Evolutionary conservation across 768 basidiomycete genomes (phyloP).

Genomic region (Rhizopogon vesiculosus): DNA sequence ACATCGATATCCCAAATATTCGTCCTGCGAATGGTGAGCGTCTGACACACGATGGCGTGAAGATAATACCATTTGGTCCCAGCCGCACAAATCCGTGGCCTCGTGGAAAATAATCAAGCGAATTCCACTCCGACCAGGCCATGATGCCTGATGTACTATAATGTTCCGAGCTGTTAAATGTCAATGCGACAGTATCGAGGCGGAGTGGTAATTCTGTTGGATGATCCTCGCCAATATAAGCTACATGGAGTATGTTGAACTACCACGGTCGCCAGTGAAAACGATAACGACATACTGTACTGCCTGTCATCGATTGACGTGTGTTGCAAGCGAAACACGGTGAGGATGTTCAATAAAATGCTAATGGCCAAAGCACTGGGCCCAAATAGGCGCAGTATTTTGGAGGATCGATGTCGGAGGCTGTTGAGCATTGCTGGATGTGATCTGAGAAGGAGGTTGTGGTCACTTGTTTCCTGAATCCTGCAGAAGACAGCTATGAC

Average conservation of each 20-base stretch:
- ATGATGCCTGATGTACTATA: conserved; percentile 15
- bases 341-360: neutral
- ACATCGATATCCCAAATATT: conserved; percentile 22
- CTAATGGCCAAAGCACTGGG: neutral
- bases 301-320: neutral
- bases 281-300: neutral
- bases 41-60: neutral
- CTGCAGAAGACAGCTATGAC: neutral
- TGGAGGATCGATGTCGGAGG: neutral
- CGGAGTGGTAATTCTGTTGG: conserved; percentile 17
- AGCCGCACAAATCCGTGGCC: conserved; percentile 22
- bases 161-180: conserved; percentile 23
- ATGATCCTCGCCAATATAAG: conserved; percentile 21
- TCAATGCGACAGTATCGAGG: conserved; percentile 7
- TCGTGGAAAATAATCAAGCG: conserved; percentile 9
- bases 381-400: neutral
- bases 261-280: neutral
- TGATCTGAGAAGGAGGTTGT: neutral
- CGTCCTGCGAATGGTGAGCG: conserved; percentile 5
- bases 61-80: conserved; percentile 12
- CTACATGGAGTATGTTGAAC: conserved; percentile 7
- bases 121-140: conserved; percentile 19
- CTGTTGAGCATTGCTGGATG: neutral
- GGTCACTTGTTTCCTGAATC: neutral
- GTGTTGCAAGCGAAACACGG: neutral